Evolutionary conservation across 2,329 filamentous ascomycete genomes (phyloP).

Genomic region (Beauveria rudraprayagi): DNA sequence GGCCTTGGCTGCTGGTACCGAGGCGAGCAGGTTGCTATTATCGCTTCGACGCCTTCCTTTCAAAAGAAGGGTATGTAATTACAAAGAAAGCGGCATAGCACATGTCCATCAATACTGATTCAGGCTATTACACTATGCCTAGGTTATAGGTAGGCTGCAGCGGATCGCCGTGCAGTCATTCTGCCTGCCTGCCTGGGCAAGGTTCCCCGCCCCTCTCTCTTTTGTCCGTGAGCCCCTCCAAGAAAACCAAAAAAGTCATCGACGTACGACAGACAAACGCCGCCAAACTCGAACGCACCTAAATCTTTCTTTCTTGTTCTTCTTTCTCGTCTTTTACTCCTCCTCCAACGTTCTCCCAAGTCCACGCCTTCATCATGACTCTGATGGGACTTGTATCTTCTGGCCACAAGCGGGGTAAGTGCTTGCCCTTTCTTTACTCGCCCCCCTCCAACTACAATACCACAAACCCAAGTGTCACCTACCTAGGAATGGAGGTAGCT

Average conservation of each 20-base stretch:
- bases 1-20: no score
- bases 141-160: no score
- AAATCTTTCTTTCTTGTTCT: not conserved
- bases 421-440: not conserved
- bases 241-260: not conserved
- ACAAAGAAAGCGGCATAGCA: no score
- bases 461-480: not conserved
- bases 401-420: constrained; percentile 2
- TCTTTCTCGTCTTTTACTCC: not conserved
- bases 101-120: no score
- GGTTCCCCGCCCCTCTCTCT: not conserved
- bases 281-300: not conserved
- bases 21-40: not conserved
- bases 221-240: constrained; percentile 4
- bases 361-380: not conserved
- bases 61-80: not conserved
- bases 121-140: no score
- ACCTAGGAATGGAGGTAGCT: not conserved
- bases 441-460: not conserved
- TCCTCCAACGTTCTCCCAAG: not conserved
- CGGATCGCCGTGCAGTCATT: no score
- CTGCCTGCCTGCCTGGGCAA: not conserved
- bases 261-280: not conserved
- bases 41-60: not conserved
- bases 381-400: constrained; percentile 6